Evolutionary conservation across 768 basidiomycete genomes (phyloP).

Genomic region (Tulasnella sp.): DNA sequence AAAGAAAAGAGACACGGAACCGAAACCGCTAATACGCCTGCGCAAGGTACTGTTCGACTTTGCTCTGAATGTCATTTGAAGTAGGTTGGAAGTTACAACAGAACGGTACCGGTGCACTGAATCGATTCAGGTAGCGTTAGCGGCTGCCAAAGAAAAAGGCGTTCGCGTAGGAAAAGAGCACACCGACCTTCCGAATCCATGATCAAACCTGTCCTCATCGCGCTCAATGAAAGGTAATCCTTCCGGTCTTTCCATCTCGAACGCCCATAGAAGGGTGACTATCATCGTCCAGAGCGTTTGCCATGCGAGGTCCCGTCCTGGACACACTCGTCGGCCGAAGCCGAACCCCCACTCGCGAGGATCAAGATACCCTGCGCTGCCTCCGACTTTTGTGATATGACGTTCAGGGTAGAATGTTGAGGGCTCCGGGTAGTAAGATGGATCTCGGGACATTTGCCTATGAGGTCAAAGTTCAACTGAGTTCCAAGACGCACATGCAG

Average conservation of each 20-base stretch:
- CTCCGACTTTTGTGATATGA: not conserved
- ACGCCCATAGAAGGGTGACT: not conserved
- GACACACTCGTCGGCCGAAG: not conserved
- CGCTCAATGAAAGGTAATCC: not conserved
- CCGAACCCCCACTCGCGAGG: not conserved
- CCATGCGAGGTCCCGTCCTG: not conserved
- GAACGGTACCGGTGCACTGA: not conserved
- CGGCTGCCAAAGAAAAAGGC: not conserved
- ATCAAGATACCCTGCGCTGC: not conserved
- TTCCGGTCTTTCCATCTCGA: not conserved
- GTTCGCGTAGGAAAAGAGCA: not conserved
- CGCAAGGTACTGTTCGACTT: not conserved
- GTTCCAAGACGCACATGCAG: not conserved
- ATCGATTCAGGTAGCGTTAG: not conserved
- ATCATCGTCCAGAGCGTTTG: not conserved
- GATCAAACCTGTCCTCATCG: not conserved
- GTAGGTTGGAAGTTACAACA: not conserved
- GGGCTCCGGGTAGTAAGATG: not conserved
- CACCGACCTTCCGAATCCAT: not conserved
- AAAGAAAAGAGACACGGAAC: not conserved
- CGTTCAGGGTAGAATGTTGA: constrained; percentile 10
- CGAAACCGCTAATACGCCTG: not conserved
- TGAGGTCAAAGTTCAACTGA: too few species aligned
- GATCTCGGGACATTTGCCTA: constrained; percentile 10
- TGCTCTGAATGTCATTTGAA: not conserved